Percentiles rank a stretch among this genome's conserved stretches.
Evolutionary conservation across 805 yeast genomes (phyloP).

Genomic region (Saturnispora kantuleensis): DNA sequence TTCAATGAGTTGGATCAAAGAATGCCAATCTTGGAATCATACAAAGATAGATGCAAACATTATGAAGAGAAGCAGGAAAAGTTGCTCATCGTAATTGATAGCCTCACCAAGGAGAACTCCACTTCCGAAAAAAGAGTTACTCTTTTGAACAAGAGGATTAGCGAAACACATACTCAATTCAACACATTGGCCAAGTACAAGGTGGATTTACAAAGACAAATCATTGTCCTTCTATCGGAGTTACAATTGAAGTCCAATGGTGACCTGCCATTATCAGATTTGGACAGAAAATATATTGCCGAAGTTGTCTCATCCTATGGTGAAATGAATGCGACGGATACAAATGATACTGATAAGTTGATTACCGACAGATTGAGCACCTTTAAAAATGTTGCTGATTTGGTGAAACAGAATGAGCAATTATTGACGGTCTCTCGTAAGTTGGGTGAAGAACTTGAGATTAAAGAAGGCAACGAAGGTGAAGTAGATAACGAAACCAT

Average conservation of each 20-base stretch:
- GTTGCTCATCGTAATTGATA: slow-evolving; percentile 46
- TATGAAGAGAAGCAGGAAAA: slow-evolving; percentile 48
- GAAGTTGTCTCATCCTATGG: slow-evolving; percentile 33
- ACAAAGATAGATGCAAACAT: slow-evolving; percentile 46
- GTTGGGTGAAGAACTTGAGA: slow-evolving; percentile 62
- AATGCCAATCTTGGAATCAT: slow-evolving; percentile 65
- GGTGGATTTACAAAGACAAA: slow-evolving; percentile 70
- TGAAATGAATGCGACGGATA: slow-evolving; percentile 17
- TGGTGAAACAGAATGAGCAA: slow-evolving; percentile 68
- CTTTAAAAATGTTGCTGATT: slow-evolving; percentile 55
- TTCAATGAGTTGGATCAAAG: slow-evolving; percentile 68
- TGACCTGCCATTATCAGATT: slow-evolving; percentile 51
- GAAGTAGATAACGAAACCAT: slow-evolving; percentile 21
- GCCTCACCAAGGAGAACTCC: slow-evolving; percentile 36
- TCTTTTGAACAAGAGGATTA: slow-evolving; percentile 22
- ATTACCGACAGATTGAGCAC: slow-evolving; percentile 67
- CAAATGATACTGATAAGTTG: slow-evolving; percentile 58
- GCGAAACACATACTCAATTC: slow-evolving; percentile 39
- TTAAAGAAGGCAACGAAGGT: slow-evolving; percentile 47
- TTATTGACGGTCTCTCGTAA: slow-evolving; percentile 59
- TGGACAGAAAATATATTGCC: slow-evolving; percentile 57
- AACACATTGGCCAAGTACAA: slow-evolving; percentile 45
- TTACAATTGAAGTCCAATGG: slow-evolving; percentile 45
- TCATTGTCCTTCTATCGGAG: slow-evolving; percentile 65
- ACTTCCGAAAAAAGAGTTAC: slow-evolving; percentile 14